These are phyloP conservation scores for Wickerhamiella slavikovae DNA, from an alignment of 805 yeast species.

Conservation along the genomic window DNA sequence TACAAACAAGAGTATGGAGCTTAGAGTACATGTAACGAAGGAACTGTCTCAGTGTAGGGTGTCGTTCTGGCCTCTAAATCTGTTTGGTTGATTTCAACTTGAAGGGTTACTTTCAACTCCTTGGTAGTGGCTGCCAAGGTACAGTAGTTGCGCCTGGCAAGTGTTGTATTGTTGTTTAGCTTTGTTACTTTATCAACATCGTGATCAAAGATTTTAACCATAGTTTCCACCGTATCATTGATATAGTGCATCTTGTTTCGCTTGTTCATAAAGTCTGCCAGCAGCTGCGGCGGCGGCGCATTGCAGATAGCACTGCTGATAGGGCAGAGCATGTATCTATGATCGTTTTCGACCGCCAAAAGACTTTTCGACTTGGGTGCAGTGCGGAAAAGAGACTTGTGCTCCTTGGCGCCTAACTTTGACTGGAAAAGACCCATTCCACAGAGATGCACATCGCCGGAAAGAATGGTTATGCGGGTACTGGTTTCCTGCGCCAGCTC, in stretches of 20 bases:
- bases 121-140: conserved; percentile 16
- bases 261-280: conserved; percentile 53
- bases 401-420: conserved; percentile 25
- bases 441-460: conserved; percentile 89
- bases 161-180: conserved; percentile 26
- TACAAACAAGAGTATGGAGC: conserved; percentile 15
- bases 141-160: conserved; percentile 38
- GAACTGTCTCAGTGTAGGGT: conserved; percentile 52
- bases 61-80: conserved; percentile 31
- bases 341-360: conserved; percentile 36
- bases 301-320: conserved; percentile 81
- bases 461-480: conserved; percentile 60
- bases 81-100: conserved; percentile 42
- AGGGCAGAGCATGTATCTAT: conserved; percentile 59
- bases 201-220: conserved; percentile 44
- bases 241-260: conserved; percentile 52
- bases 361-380: conserved; percentile 19
- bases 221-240: conserved; percentile 50
- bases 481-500: conserved; percentile 43
- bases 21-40: conserved; percentile 17
- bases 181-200: conserved; percentile 36
- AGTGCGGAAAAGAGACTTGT: too few relatives aligned
- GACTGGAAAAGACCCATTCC: conserved; percentile 62
- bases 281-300: conserved; percentile 79
- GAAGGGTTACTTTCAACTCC: conserved; percentile 40